These are phyloP conservation scores for Arthroderma sp. DNA, from an alignment of 2,329 filamentous ascomycete genomes.

Conservation along the genomic window DNA sequence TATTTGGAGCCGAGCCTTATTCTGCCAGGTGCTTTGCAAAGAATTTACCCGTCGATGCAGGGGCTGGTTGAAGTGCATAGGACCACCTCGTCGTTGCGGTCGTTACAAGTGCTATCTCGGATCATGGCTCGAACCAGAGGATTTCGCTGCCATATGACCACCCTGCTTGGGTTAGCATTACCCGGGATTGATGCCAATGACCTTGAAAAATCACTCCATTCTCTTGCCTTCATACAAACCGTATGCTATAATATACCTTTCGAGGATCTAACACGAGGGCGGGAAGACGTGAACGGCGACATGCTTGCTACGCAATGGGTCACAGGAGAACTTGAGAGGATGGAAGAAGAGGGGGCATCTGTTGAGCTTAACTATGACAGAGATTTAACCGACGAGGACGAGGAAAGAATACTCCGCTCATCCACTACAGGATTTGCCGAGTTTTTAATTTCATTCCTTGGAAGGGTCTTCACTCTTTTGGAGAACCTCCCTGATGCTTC, in stretches of 20 bases:
- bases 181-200: conserved; percentile 98
- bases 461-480: conserved; percentile 85
- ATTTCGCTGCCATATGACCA: conserved; percentile 92
- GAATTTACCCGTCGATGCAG: conserved; percentile 94
- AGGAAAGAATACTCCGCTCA: conserved; percentile 76
- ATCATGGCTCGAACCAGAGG: conserved; percentile 87
- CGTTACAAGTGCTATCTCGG: conserved; percentile 81
- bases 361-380: conserved; percentile 73
- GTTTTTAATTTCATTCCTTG: conserved; percentile 79
- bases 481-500: conserved; percentile 91
- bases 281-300: conserved; percentile 56
- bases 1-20: conserved; percentile 86
- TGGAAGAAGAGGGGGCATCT: conserved; percentile 76
- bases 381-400: conserved; percentile 72
- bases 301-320: conserved; percentile 84
- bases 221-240: conserved; percentile 85
- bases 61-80: conserved; percentile 94
- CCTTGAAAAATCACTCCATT: conserved; percentile 88
- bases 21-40: conserved; percentile 79
- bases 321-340: conserved; percentile 80
- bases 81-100: conserved; percentile 83
- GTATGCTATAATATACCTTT: conserved; percentile 95
- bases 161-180: conserved; percentile 77
- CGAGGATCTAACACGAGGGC: conserved; percentile 60
- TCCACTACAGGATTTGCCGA: conserved; percentile 90